A percentile compares a stretch with the other conserved stretches of the same genome.
These are phyloP conservation scores for Fagopyrum homotropicum DNA, from an alignment of 148 eudicot species.

Conservation along the genomic window DNA sequence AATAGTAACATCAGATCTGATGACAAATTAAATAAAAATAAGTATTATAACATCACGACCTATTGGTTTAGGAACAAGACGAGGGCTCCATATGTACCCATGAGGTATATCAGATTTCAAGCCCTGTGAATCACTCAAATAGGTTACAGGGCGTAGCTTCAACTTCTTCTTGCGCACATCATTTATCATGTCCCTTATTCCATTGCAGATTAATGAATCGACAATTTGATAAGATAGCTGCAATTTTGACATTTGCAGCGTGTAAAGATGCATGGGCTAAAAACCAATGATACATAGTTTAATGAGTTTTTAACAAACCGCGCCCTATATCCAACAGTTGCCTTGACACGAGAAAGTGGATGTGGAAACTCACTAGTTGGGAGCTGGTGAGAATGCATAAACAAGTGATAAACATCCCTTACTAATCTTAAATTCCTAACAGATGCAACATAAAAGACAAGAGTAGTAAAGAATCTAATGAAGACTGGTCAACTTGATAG, in stretches of 20 bases:
- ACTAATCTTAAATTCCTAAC: too few relatives aligned
- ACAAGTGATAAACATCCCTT: background rate
- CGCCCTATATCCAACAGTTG: constrained; percentile 86
- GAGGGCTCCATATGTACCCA: constrained; percentile 99
- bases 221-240: constrained; percentile 97
- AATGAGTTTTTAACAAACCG: constrained; percentile 25
- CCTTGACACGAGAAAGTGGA: constrained; percentile 93
- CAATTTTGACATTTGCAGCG: constrained; percentile 12
- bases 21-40: background rate
- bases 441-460: constrained; percentile 2
- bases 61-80: constrained; percentile 96
- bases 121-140: constrained; percentile 81
- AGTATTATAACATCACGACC: constrained; percentile 26
- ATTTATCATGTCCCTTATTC: constrained; percentile 90
- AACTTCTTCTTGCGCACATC: constrained; percentile 92
- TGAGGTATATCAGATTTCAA: constrained; percentile 68
- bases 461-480: background rate
- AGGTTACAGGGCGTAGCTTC: constrained; percentile 83
- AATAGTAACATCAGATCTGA: background rate
- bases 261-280: background rate
- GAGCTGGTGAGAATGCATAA: constrained; percentile 30
- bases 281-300: constrained; percentile 4
- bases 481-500: background rate
- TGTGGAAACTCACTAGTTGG: constrained; percentile 98
- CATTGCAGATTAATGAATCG: constrained; percentile 87